Evolutionary conservation across 164 flowering plant genomes (phyloP), one percentile per base, ranked within the genome.

Genomic region (Sedum album): DNA sequence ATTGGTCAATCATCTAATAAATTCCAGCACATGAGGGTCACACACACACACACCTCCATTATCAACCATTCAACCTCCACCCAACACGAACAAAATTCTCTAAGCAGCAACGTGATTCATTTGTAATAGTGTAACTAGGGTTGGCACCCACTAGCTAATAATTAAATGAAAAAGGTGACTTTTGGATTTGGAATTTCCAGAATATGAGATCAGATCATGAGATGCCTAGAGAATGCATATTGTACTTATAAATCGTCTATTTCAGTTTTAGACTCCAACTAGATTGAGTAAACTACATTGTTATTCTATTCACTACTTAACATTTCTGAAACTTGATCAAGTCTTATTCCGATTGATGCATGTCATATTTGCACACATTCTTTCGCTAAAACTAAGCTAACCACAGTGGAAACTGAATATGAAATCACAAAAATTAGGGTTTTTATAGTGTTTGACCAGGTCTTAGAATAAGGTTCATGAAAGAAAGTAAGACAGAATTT

Each of bases 81-180:
- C 60, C 13, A 5, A 53, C 60, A 42, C 6, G 4, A 49, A 49
- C 53, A 49, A n/a, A 0, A 44, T 18, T 13, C 8, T 49, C 4
- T 25, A 49, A 20, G 55, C 25, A 49, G n/a, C 55, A 49, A n/a
- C 4, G 48, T 9, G 13, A 39, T 44, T 11, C 48, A 44, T 39
- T 39, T 13, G 3, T 13, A 0, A 44, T 44, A 15, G 48, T 44
- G 17, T 53, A n/a, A 18, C 28, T 53, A 53, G 60, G 60, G 60
- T 51, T 53, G 60, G 60, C 60, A 23, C 60, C 60, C 60, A 21
- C 60, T 53, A 23, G 60, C 60, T 53, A 23, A 53, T 23, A 21
- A 53, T 53, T 53, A 21, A 53, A 53, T 53, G 30, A 11, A 53
- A 53, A 53, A 53, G 60, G 60, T 44, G 48, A 21, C 28, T 53